These are phyloP conservation scores for Erodium maritimum DNA, from an alignment of 345 rosid species.

Conservation along the genomic window DNA sequence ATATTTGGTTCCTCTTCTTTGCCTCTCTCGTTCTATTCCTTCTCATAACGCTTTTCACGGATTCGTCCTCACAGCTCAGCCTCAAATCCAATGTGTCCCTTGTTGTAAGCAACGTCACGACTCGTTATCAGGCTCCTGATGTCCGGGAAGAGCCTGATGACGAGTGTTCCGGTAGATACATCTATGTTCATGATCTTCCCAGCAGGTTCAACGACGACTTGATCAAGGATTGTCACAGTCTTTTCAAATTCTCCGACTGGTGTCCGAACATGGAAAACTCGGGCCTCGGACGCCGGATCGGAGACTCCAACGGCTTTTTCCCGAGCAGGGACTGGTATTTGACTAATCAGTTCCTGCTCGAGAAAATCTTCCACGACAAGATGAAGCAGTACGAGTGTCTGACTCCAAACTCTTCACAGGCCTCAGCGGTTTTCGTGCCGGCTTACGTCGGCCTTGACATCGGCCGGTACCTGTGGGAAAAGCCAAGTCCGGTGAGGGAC, in stretches of 20 bases:
- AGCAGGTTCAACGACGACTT: constrained; percentile 40
- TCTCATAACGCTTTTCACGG: too few relatives aligned
- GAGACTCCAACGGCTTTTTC: constrained; percentile 26
- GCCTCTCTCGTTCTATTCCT: too few relatives aligned
- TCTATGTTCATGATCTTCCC: constrained; percentile 49
- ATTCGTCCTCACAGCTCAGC: too few relatives aligned
- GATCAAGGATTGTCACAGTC: constrained; percentile 28
- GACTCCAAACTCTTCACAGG: constrained; percentile 40
- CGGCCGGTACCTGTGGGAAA: constrained; percentile 43
- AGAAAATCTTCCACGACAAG: constrained; percentile 48
- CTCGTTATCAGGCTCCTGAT: too few relatives aligned
- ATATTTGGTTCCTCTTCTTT: too few relatives aligned
- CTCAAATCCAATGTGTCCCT: too few relatives aligned
- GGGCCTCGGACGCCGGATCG: constrained; percentile 43
- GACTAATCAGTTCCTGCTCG: constrained; percentile 60
- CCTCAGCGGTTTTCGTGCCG: constrained; percentile 52
- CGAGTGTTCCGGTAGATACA: constrained; percentile 40
- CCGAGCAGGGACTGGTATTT: constrained; percentile 34
- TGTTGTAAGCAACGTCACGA: too few relatives aligned
- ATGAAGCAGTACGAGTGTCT: constrained; percentile 48
- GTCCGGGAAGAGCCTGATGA: too few relatives aligned
- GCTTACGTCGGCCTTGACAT: constrained; percentile 64
- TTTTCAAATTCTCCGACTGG: constrained; percentile 44
- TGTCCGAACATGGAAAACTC: constrained; percentile 44
- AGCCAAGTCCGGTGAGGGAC: constrained; percentile 33